phyloP scores from a whole-genome alignment of 176 grass and related monocot species.

The bread wheat (Triticum aestivum) region IWGSC_CS_RefSeq_v2.1 NC_057796.1:421560757-421561256 shows the following conservation, averaged over 20 bases:
- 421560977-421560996: not conserved
- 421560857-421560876: not conserved
- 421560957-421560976: not conserved
- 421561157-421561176: not conserved
- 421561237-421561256: not conserved
- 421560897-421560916: not conserved
- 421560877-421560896: not conserved
- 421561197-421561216: not conserved
- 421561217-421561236: not conserved
- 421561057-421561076: not conserved
- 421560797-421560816: too few species aligned
- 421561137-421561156: not conserved
- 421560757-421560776: too few species aligned
- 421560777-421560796: too few species aligned
- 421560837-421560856: too few species aligned
- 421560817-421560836: too few species aligned
- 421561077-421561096: not conserved
- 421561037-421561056: not conserved
- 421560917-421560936: not conserved
- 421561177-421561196: not conserved
- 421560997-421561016: not conserved
- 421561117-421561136: not conserved
- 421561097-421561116: not conserved
- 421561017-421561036: not conserved
- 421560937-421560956: not conserved